A percentile compares a stretch with the other conserved stretches of the same genome.
Conservation (phyloP, 2,329 filamentous ascomycete genomes). For the Pseudopyrenochaeta lycopersici region DNA sequence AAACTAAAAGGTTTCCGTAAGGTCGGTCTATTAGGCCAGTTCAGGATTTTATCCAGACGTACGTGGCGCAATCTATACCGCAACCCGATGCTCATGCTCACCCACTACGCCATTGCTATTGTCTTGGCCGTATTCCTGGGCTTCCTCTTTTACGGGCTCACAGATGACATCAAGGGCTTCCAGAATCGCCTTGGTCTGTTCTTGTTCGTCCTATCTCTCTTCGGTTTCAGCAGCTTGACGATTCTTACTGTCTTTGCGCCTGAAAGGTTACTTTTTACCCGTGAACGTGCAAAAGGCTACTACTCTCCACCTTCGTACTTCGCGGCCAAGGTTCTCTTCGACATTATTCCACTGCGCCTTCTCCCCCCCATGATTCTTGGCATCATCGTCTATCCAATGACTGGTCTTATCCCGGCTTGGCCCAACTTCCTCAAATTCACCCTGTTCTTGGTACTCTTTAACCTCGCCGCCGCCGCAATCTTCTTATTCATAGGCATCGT, state of each 20-base stretch:
- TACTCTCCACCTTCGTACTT: conserved; percentile 96
- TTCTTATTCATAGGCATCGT: conserved; percentile 97
- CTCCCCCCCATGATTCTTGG: conserved; percentile 96
- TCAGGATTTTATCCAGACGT: conserved; percentile 84
- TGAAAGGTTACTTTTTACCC: conserved; percentile 88
- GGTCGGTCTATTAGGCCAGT: conserved; percentile 81
- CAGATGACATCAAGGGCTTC: conserved; percentile 95
- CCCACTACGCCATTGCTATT: conserved; percentile 97
- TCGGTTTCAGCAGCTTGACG: conserved; percentile 95
- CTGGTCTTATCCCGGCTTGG: conserved; percentile 83
- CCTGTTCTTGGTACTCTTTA: conserved; percentile 92
- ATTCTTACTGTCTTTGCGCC: conserved; percentile 92
- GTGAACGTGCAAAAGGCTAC: conserved; percentile 95
- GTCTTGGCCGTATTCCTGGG: conserved; percentile 92
- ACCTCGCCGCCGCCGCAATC: conserved; percentile 90
- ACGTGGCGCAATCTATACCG: conserved; percentile 98
- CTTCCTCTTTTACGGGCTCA: conserved; percentile 94
- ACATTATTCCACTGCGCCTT: conserved; percentile 92
- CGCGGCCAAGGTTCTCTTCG: conserved; percentile 94
- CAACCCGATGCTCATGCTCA: conserved; percentile 97
- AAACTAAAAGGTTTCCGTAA: conserved; percentile 81
- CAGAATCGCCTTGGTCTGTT: conserved; percentile 97
- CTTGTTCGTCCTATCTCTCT: conserved; percentile 95
- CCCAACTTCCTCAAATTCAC: conserved; percentile 91
- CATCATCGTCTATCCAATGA: conserved; percentile 97